Evolutionary conservation across 352 stramenopile species (phyloP), one percentile per base, ranked within the genome.

Genomic region (Phytophthora lateralis): DNA sequence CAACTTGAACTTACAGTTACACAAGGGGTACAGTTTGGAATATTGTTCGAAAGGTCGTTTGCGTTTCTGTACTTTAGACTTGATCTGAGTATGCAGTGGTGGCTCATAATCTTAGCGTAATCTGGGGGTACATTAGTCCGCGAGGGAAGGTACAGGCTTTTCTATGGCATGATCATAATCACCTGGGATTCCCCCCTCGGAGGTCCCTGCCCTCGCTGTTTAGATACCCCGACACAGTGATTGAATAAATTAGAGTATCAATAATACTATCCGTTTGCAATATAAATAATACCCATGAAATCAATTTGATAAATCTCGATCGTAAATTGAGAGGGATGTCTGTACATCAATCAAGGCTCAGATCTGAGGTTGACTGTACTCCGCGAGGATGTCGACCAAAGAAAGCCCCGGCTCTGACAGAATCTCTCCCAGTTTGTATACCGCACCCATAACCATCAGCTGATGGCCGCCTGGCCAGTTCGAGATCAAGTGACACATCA

Each of bases 401-500:
- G 35, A 12, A 12, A 15, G 42, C 10, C 18, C 8, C 41, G 18
- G 17, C 18, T 35, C 27, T 35, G 39, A 3, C 11, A 11, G 2
- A 12, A 3, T 53, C 34, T 51, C 41, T 18, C 30, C 15, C 20
- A 55, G 24, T 62, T 62, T 55, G 44, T 62, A 62, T 43, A 20
- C 15, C 8, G 18, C 55, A 60, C 15, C 42, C 53, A 46, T 15
- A 51, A 18, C 18, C n/a, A 46, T 34, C 35, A 11, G 50, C n/a
- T 57, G 50, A 57, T 35, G 12, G 9, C 32, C 32, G 32, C 21
- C 21, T 24, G 21, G 21, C 21, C 21, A 24, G 21, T n/a, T 38
- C 29, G 34, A 48, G 32, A 60, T 53, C 53, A 61, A 62, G 44
- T 62, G 55, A 62, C 55, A 55, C 55, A 58, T 58, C 51, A 58